Evolutionary conservation across 495 filamentous ascomycete genomes (phyloP).

Genomic region (Penicillium manginii): DNA sequence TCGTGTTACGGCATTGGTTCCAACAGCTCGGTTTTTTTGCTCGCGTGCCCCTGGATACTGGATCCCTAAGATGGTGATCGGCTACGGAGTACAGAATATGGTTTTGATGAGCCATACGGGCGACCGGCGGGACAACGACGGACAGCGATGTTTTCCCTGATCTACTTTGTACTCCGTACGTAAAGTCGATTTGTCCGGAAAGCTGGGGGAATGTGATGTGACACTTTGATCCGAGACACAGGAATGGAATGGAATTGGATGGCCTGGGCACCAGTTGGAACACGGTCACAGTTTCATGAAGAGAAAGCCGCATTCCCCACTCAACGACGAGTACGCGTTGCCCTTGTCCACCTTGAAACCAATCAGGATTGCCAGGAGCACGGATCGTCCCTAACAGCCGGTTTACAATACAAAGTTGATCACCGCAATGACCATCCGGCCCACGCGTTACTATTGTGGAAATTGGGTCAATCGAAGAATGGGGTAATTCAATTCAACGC

Average conservation of each 20-base stretch:
- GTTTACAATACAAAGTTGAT: background rate
- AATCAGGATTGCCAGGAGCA: slow-evolving; percentile 24
- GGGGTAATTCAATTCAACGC: background rate
- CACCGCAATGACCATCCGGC: background rate
- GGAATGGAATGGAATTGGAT: background rate
- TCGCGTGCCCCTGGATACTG: slow-evolving; percentile 5
- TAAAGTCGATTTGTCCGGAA: background rate
- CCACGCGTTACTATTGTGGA: background rate
- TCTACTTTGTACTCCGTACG: too few relatives aligned
- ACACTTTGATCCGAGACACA: background rate
- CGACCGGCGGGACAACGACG: background rate
- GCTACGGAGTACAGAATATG: background rate
- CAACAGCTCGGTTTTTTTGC: background rate
- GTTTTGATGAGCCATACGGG: background rate
- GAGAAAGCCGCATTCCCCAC: slow-evolving; percentile 15
- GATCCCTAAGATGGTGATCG: background rate
- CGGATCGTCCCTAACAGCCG: slow-evolving; percentile 26
- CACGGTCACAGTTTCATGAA: slow-evolving; percentile 10
- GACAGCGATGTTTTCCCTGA: background rate
- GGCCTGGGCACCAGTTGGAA: slow-evolving; percentile 3
- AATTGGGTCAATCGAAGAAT: background rate
- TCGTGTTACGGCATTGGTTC: slow-evolving; percentile 16
- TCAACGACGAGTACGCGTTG: slow-evolving; percentile 25
- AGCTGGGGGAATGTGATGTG: background rate
- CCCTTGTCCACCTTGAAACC: slow-evolving; percentile 19